Evolutionary conservation across 2,329 filamentous ascomycete species (phyloP).

Genomic region (Aureobasidium sp.): DNA sequence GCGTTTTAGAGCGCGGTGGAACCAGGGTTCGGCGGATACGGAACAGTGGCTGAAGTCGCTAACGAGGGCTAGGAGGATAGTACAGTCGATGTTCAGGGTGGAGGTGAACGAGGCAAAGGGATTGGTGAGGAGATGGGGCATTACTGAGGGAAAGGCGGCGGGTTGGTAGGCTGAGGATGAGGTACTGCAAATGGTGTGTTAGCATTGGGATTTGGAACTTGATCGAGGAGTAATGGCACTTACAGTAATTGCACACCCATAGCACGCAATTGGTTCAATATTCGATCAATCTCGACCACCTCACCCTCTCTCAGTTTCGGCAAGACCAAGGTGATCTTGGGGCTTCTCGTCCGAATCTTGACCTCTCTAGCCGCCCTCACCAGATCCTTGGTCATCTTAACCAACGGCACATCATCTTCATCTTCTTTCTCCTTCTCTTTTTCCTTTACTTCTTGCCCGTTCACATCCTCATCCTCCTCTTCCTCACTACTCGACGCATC

Average conservation of each 20-base stretch:
- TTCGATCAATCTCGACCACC: conserved; percentile 48
- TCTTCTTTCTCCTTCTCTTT: conserved; percentile 38
- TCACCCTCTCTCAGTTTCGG: conserved; percentile 50
- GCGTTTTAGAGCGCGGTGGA: conserved; percentile 54
- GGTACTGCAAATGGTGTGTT: conserved; percentile 15
- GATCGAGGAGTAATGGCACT: neutral
- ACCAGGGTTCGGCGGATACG: conserved; percentile 42
- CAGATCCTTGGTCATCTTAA: conserved; percentile 55
- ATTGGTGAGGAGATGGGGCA: conserved; percentile 32
- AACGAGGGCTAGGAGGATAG: conserved; percentile 63
- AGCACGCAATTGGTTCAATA: conserved; percentile 50
- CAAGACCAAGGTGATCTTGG: conserved; percentile 53
- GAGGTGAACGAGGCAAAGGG: conserved; percentile 33
- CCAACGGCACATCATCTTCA: conserved; percentile 49
- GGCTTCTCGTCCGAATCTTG: conserved; percentile 53
- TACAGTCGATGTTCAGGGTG: conserved; percentile 57
- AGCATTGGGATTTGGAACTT: too few relatives aligned
- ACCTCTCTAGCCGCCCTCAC: conserved; percentile 50
- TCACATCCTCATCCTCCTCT: conserved; percentile 36
- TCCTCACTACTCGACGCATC: conserved; percentile 42
- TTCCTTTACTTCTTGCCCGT: conserved; percentile 28
- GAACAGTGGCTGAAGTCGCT: conserved; percentile 63
- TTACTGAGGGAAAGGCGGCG: conserved; percentile 22
- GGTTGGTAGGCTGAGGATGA: conserved; percentile 18
- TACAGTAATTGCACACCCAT: conserved; percentile 37